A percentile compares a stretch with the other conserved stretches of the same genome.
These are phyloP conservation scores for Talaromyces islandicus DNA, from an alignment of 2,329 filamentous ascomycete species.

Conservation along the genomic window DNA sequence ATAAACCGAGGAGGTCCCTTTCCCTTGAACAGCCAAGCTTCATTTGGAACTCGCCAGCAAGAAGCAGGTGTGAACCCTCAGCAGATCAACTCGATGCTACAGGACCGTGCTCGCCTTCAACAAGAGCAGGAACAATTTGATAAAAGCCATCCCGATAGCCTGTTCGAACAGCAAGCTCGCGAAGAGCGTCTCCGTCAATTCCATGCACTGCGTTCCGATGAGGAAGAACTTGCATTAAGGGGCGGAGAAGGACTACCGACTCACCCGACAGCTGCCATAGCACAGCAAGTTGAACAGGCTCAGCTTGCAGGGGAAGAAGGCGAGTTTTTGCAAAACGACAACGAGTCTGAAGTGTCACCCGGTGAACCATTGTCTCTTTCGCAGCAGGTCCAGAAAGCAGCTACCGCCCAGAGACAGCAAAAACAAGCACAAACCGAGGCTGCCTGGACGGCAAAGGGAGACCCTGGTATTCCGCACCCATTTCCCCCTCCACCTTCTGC, in stretches of 20 bases:
- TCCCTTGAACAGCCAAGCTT: slow-evolving; percentile 43
- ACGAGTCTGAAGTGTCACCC: slow-evolving; percentile 15
- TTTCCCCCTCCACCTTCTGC: slow-evolving; percentile 68
- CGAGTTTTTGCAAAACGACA: slow-evolving; percentile 23
- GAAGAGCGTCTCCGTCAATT: slow-evolving; percentile 77
- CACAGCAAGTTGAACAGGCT: slow-evolving; percentile 10
- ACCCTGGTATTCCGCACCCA: slow-evolving; percentile 59
- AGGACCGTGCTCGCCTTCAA: slow-evolving; percentile 55
- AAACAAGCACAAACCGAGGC: slow-evolving; percentile 41
- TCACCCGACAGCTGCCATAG: slow-evolving; percentile 35
- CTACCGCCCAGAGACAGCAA: slow-evolving; percentile 33
- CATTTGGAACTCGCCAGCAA: slow-evolving; percentile 40
- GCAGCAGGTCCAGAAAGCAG: slow-evolving; percentile 76
- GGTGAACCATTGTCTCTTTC: slow-evolving; percentile 62
- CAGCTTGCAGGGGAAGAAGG: background rate
- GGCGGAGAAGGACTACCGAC: slow-evolving; percentile 36
- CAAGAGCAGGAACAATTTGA: slow-evolving; percentile 56
- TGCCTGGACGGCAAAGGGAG: slow-evolving; percentile 55
- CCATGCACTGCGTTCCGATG: slow-evolving; percentile 67
- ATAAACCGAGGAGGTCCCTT: slow-evolving; percentile 47
- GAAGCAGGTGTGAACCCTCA: slow-evolving; percentile 46
- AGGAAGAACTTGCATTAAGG: slow-evolving; percentile 46
- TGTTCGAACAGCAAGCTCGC: slow-evolving; percentile 46
- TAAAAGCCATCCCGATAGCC: slow-evolving; percentile 34
- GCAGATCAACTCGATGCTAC: slow-evolving; percentile 55